phyloP scores from a whole-genome alignment of 2,329 filamentous ascomycete species.

The Pseudocercospora vitis region DNA sequence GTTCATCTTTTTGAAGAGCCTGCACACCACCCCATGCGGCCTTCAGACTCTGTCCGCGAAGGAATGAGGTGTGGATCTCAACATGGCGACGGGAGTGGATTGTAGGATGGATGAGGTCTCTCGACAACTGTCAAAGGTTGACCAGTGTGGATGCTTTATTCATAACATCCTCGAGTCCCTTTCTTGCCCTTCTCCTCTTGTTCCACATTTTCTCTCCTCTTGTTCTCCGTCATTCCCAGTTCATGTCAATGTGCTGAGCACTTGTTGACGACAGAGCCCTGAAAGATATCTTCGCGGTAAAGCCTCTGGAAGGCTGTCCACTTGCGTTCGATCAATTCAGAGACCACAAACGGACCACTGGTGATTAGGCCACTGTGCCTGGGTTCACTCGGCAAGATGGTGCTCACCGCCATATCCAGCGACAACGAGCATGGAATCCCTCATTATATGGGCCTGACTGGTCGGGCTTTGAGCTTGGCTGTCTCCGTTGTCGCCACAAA shows the following conservation, averaged over 20 bases:
- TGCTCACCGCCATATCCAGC: slow-evolving; percentile 23
- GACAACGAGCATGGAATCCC: slow-evolving; percentile 39
- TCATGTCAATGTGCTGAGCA: slow-evolving; percentile 12
- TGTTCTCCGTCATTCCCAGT: slow-evolving; percentile 3
- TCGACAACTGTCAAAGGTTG: not conserved
- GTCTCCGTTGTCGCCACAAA: slow-evolving; percentile 65
- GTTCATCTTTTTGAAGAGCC: not conserved
- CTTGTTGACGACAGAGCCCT: not conserved
- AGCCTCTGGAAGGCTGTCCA: slow-evolving; percentile 16
- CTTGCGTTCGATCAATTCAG: too few species aligned
- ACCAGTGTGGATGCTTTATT: too few species aligned
- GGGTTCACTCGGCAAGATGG: slow-evolving; percentile 19
- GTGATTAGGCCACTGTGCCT: too few species aligned
- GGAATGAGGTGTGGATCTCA: slow-evolving; percentile 14
- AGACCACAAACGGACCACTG: too few species aligned
- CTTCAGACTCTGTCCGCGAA: not conserved
- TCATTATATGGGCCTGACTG: slow-evolving; percentile 60
- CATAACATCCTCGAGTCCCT: slow-evolving; percentile 3
- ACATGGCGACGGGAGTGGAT: slow-evolving; percentile 6
- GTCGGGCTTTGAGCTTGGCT: slow-evolving; percentile 56
- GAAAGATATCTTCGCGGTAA: not conserved
- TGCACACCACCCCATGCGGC: not conserved
- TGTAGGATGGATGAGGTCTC: not conserved
- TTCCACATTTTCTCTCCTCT: slow-evolving; percentile 12
- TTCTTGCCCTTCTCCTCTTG: slow-evolving; percentile 6